These are phyloP conservation scores for Marasmius tenuissimus DNA, from an alignment of 1,284 basidiomycete species.

Conservation along the genomic window DNA sequence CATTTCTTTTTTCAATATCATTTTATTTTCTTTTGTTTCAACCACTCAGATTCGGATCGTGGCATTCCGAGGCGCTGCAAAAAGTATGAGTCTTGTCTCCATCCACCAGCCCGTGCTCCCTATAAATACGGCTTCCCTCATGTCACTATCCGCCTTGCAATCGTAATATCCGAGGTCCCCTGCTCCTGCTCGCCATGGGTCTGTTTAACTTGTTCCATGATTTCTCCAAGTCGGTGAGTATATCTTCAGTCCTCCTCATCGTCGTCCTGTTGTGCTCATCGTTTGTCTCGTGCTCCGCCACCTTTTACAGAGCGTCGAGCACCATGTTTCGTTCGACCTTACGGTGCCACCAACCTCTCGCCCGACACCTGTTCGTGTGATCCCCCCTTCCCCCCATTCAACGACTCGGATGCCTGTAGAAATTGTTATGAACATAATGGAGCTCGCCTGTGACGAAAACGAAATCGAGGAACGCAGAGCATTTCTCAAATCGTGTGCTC, in stretches of 20 bases:
- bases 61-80: neutral
- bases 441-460: slow-evolving; percentile 46
- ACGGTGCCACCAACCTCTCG: slow-evolving; percentile 17
- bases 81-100: slow-evolving; percentile 14
- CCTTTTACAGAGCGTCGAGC: slow-evolving; percentile 29
- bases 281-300: slow-evolving; percentile 15
- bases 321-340: slow-evolving; percentile 38
- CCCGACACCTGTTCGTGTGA: slow-evolving; percentile 22
- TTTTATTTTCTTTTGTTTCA: slow-evolving; percentile 22
- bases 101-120: neutral
- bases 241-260: slow-evolving; percentile 16
- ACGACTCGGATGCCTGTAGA: slow-evolving; percentile 52
- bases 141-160: slow-evolving; percentile 8
- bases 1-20: slow-evolving; percentile 12
- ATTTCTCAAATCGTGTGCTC: slow-evolving; percentile 51
- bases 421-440: slow-evolving; percentile 60
- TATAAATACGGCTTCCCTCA: slow-evolving; percentile 12
- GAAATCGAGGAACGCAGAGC: slow-evolving; percentile 34
- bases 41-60: slow-evolving; percentile 5
- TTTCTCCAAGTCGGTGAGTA: slow-evolving; percentile 25
- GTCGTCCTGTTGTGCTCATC: neutral
- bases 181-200: slow-evolving; percentile 28
- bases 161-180: slow-evolving; percentile 14
- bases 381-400: slow-evolving; percentile 8
- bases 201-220: slow-evolving; percentile 37